These are phyloP conservation scores for Zoysia japonica DNA, from an alignment of 176 grass and related monocot genomes.

Conservation along the genomic window DNA sequence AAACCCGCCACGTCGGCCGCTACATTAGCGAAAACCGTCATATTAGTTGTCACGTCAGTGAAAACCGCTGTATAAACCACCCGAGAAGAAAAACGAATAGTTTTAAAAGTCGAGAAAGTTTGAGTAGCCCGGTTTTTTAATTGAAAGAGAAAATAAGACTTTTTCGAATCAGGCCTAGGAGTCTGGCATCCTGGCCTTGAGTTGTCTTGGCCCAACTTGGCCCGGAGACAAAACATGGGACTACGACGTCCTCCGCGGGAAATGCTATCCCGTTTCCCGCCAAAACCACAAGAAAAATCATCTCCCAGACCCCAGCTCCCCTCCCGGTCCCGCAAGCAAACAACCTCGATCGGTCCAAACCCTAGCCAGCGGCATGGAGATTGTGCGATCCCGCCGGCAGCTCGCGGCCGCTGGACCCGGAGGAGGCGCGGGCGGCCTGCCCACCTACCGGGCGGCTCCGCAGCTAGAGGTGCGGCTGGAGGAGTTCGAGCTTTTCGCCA, in stretches of 20 bases:
- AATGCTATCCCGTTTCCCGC: constrained; percentile 37
- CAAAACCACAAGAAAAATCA: neutral
- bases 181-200: too few species aligned
- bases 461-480: constrained; percentile 82
- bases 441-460: constrained; percentile 73
- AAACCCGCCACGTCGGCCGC: too few species aligned
- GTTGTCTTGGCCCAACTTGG: too few species aligned
- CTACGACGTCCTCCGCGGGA: constrained; percentile 13
- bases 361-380: constrained; percentile 59
- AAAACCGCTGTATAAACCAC: too few species aligned
- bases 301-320: neutral
- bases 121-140: too few species aligned
- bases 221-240: too few species aligned
- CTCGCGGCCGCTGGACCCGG: constrained; percentile 8
- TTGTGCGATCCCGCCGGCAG: constrained; percentile 77
- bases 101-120: too few species aligned
- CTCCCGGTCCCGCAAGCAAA: neutral
- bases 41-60: too few species aligned
- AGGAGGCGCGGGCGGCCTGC: constrained; percentile 34
- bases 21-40: too few species aligned
- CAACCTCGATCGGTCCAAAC: neutral
- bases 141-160: too few species aligned
- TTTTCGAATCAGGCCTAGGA: too few species aligned
- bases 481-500: constrained; percentile 91
- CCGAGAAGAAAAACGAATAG: too few species aligned